Evolutionary conservation across 768 basidiomycete genomes (phyloP), one percentile per base, ranked within the genome.

Genomic region (Suillus luteus): DNA sequence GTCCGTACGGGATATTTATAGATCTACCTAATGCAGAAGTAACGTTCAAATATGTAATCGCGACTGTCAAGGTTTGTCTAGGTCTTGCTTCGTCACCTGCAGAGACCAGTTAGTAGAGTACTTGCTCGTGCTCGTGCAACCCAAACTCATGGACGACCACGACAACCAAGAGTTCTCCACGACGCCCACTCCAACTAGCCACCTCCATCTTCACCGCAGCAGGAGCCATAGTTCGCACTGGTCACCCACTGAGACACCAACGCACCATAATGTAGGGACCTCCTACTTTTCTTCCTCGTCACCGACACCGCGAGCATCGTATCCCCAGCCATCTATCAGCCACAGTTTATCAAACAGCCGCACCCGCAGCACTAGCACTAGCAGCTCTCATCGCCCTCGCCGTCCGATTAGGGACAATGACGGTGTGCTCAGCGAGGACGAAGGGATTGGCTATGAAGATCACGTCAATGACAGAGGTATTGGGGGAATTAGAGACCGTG

Each of bases 201-300:
- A 71, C 37, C 33, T 67, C 73, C 66, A 74, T 71, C 66, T 17
- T 75, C 79, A 80, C 64, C 74, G 85, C 58, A 79, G 76, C 59
- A 67, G 81, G 60, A 86, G 84, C 71, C 82, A 82, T 62, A 78
- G 80, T 62, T 86, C 88, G n/a, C 82, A 82, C 64, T 86, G 86
- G 83, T 85, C 86, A 17, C 72, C 82, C 14, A 72, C 75, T 19
- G 85, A 88, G 43, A 84, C 85, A 8, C 88, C 87, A 40, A 79
- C 77, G 17, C 89, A 89, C 68, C 89, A 88, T 71, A 79, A 85
- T 70, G 85, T 86, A 68, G 90, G 88, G 62, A 86, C 88, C 19
- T 90, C 89, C 9, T 89, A 89, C 73, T 86, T 83, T 65, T 76
- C 84, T 43, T 68, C 78, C 6, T 57, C 72, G 37, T 84, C 86